Conservation (phyloP, 2,329 filamentous ascomycete species). For the Penicillium sclerotiorum region DNA sequence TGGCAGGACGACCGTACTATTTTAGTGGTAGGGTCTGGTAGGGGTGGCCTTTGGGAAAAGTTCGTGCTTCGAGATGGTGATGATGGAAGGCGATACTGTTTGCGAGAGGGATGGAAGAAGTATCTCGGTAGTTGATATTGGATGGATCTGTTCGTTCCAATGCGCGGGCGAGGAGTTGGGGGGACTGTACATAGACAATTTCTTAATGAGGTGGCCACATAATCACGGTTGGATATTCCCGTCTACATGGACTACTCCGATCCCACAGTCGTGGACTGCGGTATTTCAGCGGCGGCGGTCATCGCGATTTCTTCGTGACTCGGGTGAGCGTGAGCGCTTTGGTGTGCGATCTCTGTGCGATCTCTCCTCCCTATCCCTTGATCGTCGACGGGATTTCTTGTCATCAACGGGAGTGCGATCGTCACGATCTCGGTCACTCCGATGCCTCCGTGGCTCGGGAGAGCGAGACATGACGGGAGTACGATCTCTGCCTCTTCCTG, state of each 20-base stretch:
- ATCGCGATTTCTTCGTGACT: slow-evolving; percentile 26
- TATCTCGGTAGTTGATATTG: slow-evolving; percentile 58
- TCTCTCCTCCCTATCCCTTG: slow-evolving; percentile 23
- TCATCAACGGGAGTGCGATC: slow-evolving; percentile 30
- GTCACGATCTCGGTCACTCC: slow-evolving; percentile 29
- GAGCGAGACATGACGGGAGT: slow-evolving; percentile 24
- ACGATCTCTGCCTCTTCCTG: slow-evolving; percentile 30
- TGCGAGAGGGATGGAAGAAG: slow-evolving; percentile 79
- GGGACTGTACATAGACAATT: not conserved
- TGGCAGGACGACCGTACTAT: slow-evolving; percentile 78
- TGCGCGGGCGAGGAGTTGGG: not conserved
- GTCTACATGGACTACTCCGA: not conserved
- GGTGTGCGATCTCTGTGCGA: slow-evolving; percentile 28
- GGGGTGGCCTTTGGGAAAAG: slow-evolving; percentile 84
- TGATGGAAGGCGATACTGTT: slow-evolving; percentile 67
- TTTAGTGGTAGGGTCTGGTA: slow-evolving; percentile 75
- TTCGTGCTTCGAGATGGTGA: slow-evolving; percentile 72
- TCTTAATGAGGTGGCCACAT: not conserved
- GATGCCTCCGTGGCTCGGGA: slow-evolving; percentile 26
- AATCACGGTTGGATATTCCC: not conserved
- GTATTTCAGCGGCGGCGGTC: slow-evolving; percentile 30
- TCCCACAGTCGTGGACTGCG: slow-evolving; percentile 5
- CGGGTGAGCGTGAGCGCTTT: slow-evolving; percentile 33
- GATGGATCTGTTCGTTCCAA: not conserved
- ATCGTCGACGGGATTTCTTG: slow-evolving; percentile 26